Percentiles rank a stretch among this genome's conserved stretches.
These are phyloP conservation scores for Coemansia guatemalensis DNA, from an alignment of 192 early-diverging fungal genomes.

Conservation along the genomic window DNA sequence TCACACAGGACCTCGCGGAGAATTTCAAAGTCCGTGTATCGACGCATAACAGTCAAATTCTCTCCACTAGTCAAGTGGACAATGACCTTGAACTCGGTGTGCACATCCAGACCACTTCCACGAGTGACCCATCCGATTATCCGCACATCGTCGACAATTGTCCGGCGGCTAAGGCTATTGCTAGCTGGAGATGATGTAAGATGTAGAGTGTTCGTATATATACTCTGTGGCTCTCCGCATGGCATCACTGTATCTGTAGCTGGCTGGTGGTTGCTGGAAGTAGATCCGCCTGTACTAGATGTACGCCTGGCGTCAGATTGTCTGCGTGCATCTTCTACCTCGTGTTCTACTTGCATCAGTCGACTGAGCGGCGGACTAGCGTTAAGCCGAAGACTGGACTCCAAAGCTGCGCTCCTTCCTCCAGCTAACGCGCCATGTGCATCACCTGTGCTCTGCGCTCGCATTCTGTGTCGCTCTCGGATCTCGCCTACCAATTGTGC, in stretches of 20 bases:
- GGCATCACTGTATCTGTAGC: neutral
- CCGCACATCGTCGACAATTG: conserved; percentile 46
- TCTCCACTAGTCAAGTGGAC: conserved; percentile 35
- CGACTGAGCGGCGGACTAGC: conserved; percentile 33
- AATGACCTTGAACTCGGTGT: conserved; percentile 48
- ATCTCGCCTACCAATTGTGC: conserved; percentile 20
- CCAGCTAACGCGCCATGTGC: conserved; percentile 2
- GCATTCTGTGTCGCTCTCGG: conserved; percentile 14
- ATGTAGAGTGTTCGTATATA: neutral
- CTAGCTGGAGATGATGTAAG: neutral
- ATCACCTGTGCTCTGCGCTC: conserved; percentile 7
- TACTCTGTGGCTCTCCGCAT: neutral
- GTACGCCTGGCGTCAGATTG: neutral
- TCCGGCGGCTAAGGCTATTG: conserved; percentile 10
- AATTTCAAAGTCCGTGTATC: conserved; percentile 52
- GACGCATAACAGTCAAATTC: conserved; percentile 44
- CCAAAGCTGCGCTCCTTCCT: neutral
- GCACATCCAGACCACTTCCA: conserved; percentile 48
- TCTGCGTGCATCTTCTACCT: neutral
- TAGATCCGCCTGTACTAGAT: neutral
- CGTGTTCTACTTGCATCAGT: conserved; percentile 44
- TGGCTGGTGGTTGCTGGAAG: neutral
- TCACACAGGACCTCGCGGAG: conserved; percentile 41
- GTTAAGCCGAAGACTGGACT: neutral
- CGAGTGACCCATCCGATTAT: conserved; percentile 48